Evolutionary conservation across 192 early-diverging fungal species (phyloP).

Genomic region (Podila epigama): DNA sequence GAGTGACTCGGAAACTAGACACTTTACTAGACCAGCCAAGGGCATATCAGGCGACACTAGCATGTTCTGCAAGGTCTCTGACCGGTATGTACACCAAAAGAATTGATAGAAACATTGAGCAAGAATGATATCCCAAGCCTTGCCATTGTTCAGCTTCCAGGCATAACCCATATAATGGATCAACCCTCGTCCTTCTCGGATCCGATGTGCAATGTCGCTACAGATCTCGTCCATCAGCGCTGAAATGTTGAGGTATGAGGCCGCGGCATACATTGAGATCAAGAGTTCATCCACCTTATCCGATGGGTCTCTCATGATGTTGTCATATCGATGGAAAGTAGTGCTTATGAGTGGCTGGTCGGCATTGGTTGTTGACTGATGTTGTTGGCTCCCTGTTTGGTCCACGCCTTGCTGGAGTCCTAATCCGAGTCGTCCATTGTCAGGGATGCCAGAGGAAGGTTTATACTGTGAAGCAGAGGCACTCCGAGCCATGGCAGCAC

Average conservation of each 20-base stretch:
- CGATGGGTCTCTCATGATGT: conserved; percentile 38
- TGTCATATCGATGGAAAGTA: conserved; percentile 9
- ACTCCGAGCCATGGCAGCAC: background rate
- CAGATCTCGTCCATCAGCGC: conserved; percentile 45
- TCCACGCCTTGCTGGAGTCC: conserved; percentile 10
- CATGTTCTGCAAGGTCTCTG: conserved; percentile 25
- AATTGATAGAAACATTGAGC: conserved; percentile 46
- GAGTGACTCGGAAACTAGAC: conserved; percentile 28
- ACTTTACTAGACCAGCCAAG: conserved; percentile 28
- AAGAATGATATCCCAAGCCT: conserved; percentile 45
- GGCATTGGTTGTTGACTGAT: background rate
- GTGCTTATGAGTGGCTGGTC: background rate
- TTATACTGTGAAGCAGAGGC: conserved; percentile 1
- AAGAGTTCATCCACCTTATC: conserved; percentile 38
- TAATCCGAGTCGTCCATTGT: conserved; percentile 15
- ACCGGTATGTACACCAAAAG: conserved; percentile 39
- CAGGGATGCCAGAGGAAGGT: background rate
- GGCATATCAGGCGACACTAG: conserved; percentile 42
- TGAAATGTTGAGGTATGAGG: conserved; percentile 45
- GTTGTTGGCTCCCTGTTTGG: background rate
- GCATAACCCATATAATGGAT: conserved; percentile 49
- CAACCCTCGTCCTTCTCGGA: conserved; percentile 30
- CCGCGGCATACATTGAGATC: conserved; percentile 46
- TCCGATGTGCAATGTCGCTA: conserved; percentile 40
- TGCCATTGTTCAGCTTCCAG: conserved; percentile 41